phyloP scores from a whole-genome alignment of 1,139 yeast genomes.

The Debaryomyces udenii region DNA sequence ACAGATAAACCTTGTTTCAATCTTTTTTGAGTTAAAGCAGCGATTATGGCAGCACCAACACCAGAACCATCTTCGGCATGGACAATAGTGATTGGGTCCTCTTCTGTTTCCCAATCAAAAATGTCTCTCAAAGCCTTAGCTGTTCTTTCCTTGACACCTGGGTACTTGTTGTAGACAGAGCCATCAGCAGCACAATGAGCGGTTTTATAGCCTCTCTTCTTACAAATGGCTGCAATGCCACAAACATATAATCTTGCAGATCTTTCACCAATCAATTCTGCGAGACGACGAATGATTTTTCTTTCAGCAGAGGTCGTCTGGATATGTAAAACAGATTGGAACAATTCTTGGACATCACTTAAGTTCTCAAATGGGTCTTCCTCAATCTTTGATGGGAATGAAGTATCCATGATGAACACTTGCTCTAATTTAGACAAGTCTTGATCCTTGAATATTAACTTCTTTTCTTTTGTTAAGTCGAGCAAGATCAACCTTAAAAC shows the following conservation, averaged over 20 bases:
- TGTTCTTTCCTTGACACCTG: slow-evolving; percentile 87
- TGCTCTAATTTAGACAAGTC: slow-evolving; percentile 58
- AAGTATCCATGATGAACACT: slow-evolving; percentile 81
- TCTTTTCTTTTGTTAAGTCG: slow-evolving; percentile 64
- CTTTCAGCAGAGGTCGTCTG: slow-evolving; percentile 78
- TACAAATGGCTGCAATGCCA: slow-evolving; percentile 94
- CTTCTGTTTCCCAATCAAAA: slow-evolving; percentile 72
- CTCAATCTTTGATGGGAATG: slow-evolving; percentile 84
- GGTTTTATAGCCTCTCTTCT: slow-evolving; percentile 74
- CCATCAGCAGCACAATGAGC: slow-evolving; percentile 98
- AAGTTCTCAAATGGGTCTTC: slow-evolving; percentile 89
- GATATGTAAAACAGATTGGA: slow-evolving; percentile 60
- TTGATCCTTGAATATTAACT: slow-evolving; percentile 69
- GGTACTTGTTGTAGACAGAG: slow-evolving; percentile 91
- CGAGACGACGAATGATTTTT: slow-evolving; percentile 76
- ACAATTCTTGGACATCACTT: slow-evolving; percentile 70
- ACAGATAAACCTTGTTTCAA: slow-evolving; percentile 71
- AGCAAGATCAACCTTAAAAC: slow-evolving; percentile 77
- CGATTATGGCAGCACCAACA: slow-evolving; percentile 97
- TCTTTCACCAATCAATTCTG: slow-evolving; percentile 89
- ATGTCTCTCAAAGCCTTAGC: slow-evolving; percentile 88
- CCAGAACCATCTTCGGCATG: slow-evolving; percentile 99
- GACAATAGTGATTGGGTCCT: slow-evolving; percentile 79
- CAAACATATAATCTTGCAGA: slow-evolving; percentile 91
- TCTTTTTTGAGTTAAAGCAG: slow-evolving; percentile 88